Evolutionary conservation across 1,139 yeast species (phyloP), one percentile per base, ranked within the genome.

Genomic region (Sugiyamaella sp.): DNA sequence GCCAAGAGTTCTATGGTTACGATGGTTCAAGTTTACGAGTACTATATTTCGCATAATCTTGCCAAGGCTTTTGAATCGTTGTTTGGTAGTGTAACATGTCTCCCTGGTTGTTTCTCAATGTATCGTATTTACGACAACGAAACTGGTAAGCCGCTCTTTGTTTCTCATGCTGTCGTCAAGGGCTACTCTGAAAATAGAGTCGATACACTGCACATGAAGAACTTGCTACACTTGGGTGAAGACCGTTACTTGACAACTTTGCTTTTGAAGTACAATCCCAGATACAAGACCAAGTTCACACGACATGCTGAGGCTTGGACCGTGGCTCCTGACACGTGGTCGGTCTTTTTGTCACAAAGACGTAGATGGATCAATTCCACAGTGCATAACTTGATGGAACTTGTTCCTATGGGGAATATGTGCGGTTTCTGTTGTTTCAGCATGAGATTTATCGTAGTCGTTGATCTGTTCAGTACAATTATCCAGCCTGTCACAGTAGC

Each of bases 281-380:
- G 65, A 50, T 70, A 65, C 64, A 71, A 69, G 63, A 72, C 77
- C 38, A 73, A 72, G 61, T 74, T 66, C 57, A 60, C 72, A 44
- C 63, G 76, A 6, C 72, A 71, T 49, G 77, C 77, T 0, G 64
- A 65, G 32, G 76, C 77, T 3, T 69, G 65, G 62, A 74, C 77
- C 2, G 66, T 73, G n/a, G 77, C 76, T 1, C 77, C 77, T 19
- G 77, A 73, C 44, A 66, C 66, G n/a, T 73, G 76, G 75, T 56
- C 66, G 1, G 76, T 74, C 16, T 68, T 74, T 54, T 56, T 74
- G 52, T 74, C 78, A 5, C 78, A 74, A 61, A 70, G 78, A 42
- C 71, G 78, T 33, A 69, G 78, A 54, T 74, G 78, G 78, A 74
- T 74, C 57, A 74, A 74, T 62, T 74, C 77, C 2, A 74, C 77